Base-by-base conservation (phyloP, 1,284 basidiomycete genomes). In the Phlebopus sp. region DNA sequence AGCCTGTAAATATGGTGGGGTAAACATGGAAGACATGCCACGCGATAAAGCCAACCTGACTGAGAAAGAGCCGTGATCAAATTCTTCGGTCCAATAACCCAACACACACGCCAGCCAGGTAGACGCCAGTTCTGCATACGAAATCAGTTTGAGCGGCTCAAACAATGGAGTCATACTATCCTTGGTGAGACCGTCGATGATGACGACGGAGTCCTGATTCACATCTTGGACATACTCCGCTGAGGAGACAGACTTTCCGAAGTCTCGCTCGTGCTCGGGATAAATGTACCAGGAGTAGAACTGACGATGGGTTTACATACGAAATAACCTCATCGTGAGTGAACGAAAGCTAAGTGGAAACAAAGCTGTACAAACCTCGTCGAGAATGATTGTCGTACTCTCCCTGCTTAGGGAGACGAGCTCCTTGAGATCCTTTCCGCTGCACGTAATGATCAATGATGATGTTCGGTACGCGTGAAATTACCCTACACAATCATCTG, bases 251-350 rank as follows among this genome's bases (percentile, higher is more conserved):
- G 87, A 86, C 54, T 84, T 82, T 13, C 93, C 93, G 41, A 75
- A 75, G 51, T 92, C 86, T 40, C 78, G 74, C 11, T 84, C 82
- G 54, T 84, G 70, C 43, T 93, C 89, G 15, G 84, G 86, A 66
- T 95, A 97, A 52, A 91, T 82, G 66, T 95, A 94, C 90, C 91
- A 92, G 8, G 88, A 90, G 66, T 93, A 94, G 68, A 93, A 92
- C 84, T 91, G 29, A 10, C 11, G 7, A 29, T 8, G 25, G 3
- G 19, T 8, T 27, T 15, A 21, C 3, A 36, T 10, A 14, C n/a
- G 13, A n/a, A 15, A n/a, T 14, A 31, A 32, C 15, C 11, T n/a
- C 14, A 38, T 31, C 3, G 5, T 36, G 8, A 27, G 4, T 23
- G 27, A 13, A 11, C 31, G n/a, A n/a, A n/a, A 18, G 30, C 23